Percentiles rank a stretch among this genome's conserved stretches.
Evolutionary conservation across 345 rosid species (phyloP).

Genomic region (Mallotus nudiflorus): DNA sequence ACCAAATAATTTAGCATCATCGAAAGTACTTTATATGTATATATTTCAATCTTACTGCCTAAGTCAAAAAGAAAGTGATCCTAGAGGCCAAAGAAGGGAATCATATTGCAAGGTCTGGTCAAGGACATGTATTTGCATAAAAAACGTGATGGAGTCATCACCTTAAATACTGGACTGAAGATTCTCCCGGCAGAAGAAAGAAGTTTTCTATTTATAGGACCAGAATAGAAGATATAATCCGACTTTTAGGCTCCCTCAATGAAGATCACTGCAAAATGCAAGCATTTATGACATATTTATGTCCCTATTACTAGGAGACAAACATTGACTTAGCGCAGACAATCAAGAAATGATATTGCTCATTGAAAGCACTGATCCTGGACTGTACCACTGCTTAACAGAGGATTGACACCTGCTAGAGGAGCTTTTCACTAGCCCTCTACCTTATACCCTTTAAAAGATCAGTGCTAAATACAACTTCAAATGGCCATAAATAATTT

Average conservation of each 20-base stretch:
- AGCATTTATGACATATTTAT: neutral
- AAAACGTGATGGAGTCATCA: neutral
- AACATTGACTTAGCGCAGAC: too few species aligned
- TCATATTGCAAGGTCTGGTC: constrained; percentile 12
- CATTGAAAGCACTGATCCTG: neutral
- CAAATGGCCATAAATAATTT: too few species aligned
- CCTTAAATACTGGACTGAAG: neutral
- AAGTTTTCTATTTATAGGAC: constrained; percentile 12
- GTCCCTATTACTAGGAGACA: neutral
- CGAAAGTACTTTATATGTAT: neutral
- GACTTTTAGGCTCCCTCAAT: constrained; percentile 9
- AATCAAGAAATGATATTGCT: neutral
- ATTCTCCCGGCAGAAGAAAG: neutral
- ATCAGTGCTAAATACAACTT: too few species aligned
- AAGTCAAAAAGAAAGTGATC: constrained; percentile 9
- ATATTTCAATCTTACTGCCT: neutral
- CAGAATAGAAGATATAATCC: constrained; percentile 7
- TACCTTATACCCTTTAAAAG: too few species aligned
- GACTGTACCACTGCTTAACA: too few species aligned
- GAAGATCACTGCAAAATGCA: neutral
- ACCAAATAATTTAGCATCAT: constrained; percentile 10
- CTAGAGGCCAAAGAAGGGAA: constrained; percentile 1
- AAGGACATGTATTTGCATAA: constrained; percentile 7
- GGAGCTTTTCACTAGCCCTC: too few species aligned
- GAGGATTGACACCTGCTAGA: too few species aligned